Evolutionary conservation across 164 flowering plant genomes (phyloP), one percentile per base, ranked within the genome.

Genomic region (Kalanchoe fedtschenkoi): DNA sequence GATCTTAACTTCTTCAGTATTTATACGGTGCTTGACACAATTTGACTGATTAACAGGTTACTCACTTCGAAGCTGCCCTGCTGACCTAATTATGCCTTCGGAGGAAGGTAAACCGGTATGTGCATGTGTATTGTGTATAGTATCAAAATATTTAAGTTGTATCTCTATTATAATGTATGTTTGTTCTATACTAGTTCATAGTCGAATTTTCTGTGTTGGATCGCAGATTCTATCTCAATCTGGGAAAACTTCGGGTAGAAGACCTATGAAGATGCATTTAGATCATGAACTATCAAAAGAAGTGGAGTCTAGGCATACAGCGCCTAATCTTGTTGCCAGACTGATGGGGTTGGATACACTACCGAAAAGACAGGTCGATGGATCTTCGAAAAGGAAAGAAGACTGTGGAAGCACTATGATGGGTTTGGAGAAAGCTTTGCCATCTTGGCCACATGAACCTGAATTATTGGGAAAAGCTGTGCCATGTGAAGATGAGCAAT

Each of bases 341-440:
- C 73, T 93, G 74, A 93, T 93, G 99, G 99, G 99, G 30, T 88
- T 93, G 69, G 99, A 93, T 71, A 66, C 85, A 33, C 74, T 88
- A 44, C 99, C 99, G 26, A 74, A 26, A 15, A 77, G 65, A 67
- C 75, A 80, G 58, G 75, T 73, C 37, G 70, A 69, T 64, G 63
- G 69, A 57, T 66, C 73, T 58, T 34, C 72, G 3, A 74, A 72
- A 59, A 75, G 77, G 76, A 77, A 68, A 47, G 77, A 69, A 66
- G 74, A 71, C 60, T 75, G 70, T 73, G 68, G 76, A 30, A 71
- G 68, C 24, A 75, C 32, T 58, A 64, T 58, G 29, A 47, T 76
- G 55, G 77, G 66, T 57, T 74, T 84, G 6, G 80, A 63, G 38
- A 66, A 64, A 37, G 3, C 54, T 22, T 63, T 75, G 30, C 74